These are phyloP conservation scores for Orychophragmus violaceus DNA, from an alignment of 345 rosid species.

Conservation along the genomic window DNA sequence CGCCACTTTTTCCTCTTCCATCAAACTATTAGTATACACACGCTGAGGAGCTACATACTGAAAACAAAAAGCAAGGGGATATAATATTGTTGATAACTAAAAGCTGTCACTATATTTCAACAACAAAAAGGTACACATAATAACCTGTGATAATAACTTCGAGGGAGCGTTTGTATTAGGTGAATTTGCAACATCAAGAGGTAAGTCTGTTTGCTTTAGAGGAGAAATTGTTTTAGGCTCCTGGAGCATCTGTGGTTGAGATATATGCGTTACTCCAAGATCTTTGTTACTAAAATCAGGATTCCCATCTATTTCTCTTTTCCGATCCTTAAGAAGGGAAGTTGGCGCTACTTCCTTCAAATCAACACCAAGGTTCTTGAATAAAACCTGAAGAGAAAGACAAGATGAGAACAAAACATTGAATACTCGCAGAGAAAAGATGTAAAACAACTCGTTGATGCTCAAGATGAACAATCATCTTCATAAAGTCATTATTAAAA, in stretches of 20 bases:
- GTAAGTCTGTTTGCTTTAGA: constrained; percentile 53
- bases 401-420: neutral
- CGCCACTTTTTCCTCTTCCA: constrained; percentile 81
- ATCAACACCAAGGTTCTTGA: constrained; percentile 75
- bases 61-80: constrained; percentile 13
- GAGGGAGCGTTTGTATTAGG: constrained; percentile 62
- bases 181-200: constrained; percentile 46
- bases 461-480: neutral
- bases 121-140: neutral
- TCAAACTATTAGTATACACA: constrained; percentile 50
- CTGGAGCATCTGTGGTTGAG: constrained; percentile 53
- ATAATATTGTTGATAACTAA: neutral
- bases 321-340: constrained; percentile 71
- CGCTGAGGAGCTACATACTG: constrained; percentile 70
- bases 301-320: constrained; percentile 84
- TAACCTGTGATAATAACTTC: constrained; percentile 74
- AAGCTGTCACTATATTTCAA: neutral
- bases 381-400: constrained; percentile 43
- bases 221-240: constrained; percentile 57
- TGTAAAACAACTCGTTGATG: neutral
- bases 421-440: neutral
- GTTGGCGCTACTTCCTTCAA: constrained; percentile 70
- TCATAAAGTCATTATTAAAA: neutral
- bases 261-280: constrained; percentile 36
- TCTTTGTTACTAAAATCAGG: constrained; percentile 79